A percentile compares a stretch with the other conserved stretches of the same genome.
phyloP scores from a whole-genome alignment of 2,329 filamentous ascomycete genomes.

The Diaporthe vaccinii region DNA sequence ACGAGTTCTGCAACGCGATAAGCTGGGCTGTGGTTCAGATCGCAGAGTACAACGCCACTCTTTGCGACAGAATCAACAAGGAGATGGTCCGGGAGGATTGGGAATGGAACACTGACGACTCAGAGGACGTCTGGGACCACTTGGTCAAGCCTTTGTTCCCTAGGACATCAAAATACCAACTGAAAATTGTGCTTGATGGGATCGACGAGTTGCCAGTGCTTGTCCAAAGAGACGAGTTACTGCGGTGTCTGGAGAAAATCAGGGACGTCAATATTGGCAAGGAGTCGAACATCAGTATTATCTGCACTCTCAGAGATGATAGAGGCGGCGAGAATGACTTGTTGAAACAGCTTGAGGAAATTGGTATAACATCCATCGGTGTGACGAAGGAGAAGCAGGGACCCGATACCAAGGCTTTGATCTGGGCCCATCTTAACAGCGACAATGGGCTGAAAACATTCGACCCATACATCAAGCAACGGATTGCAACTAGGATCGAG shows the following conservation, averaged over 20 bases:
- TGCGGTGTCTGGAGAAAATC: not conserved
- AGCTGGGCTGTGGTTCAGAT: constrained; percentile 3
- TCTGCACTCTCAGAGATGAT: constrained; percentile 2
- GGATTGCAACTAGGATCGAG: constrained; percentile 25
- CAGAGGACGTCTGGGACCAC: not conserved
- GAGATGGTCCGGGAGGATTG: not conserved
- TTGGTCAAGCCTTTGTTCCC: not conserved
- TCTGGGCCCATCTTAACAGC: constrained; percentile 27
- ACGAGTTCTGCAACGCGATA: not conserved
- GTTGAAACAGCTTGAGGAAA: not conserved
- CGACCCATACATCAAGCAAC: constrained; percentile 33
- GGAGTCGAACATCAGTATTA: not conserved
- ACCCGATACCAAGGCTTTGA: not conserved
- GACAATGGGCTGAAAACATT: constrained; percentile 25
- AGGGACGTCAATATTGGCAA: not conserved
- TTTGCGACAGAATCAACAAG: constrained; percentile 15
- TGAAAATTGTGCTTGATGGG: constrained; percentile 29
- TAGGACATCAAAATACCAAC: not conserved
- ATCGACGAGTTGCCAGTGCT: not conserved
- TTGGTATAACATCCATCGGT: not conserved
- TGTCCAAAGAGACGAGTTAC: not conserved
- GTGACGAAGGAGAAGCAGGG: not conserved
- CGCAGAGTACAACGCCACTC: not conserved
- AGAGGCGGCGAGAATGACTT: not conserved
- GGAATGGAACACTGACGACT: not conserved